phyloP scores from a whole-genome alignment of 805 yeast genomes.

The Zygoascus tannicola region DNA sequence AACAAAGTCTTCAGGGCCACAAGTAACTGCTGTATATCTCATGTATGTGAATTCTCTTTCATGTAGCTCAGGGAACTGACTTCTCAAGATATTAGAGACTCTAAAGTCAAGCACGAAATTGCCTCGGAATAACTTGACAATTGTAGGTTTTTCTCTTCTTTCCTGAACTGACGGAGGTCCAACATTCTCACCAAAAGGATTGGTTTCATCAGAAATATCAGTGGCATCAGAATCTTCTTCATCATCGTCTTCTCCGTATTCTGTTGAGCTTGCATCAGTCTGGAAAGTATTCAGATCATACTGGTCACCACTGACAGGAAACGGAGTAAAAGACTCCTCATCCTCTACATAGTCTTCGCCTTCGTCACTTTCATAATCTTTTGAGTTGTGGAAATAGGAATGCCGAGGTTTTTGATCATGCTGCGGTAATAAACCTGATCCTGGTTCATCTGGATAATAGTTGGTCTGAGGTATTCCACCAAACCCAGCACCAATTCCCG shows the following conservation, averaged over 20 bases:
- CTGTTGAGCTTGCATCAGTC: conserved; percentile 11
- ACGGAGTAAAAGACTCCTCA: conserved; percentile 24
- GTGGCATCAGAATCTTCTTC: conserved; percentile 19
- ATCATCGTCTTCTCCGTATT: conserved; percentile 16
- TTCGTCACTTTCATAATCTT: conserved; percentile 2
- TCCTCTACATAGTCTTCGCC: conserved; percentile 17
- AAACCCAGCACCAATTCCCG: neutral
- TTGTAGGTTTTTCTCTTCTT: conserved; percentile 28
- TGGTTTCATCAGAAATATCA: conserved; percentile 5
- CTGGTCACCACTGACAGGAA: conserved; percentile 31
- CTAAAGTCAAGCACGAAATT: conserved; percentile 85
- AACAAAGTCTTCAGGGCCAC: conserved; percentile 71
- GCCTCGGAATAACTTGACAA: conserved; percentile 55
- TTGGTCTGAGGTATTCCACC: neutral
- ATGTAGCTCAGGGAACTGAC: conserved; percentile 40
- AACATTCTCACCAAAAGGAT: conserved; percentile 1
- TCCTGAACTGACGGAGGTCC: conserved; percentile 21
- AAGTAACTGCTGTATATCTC: conserved; percentile 76
- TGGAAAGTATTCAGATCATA: conserved; percentile 29
- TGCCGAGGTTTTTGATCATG: neutral
- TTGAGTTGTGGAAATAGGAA: neutral
- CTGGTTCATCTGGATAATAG: neutral
- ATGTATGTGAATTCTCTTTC: conserved; percentile 68
- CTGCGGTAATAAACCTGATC: neutral
- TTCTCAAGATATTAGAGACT: conserved; percentile 58